Conservation (phyloP, 2,329 filamentous ascomycete species). For the Botryotinia convoluta region DNA sequence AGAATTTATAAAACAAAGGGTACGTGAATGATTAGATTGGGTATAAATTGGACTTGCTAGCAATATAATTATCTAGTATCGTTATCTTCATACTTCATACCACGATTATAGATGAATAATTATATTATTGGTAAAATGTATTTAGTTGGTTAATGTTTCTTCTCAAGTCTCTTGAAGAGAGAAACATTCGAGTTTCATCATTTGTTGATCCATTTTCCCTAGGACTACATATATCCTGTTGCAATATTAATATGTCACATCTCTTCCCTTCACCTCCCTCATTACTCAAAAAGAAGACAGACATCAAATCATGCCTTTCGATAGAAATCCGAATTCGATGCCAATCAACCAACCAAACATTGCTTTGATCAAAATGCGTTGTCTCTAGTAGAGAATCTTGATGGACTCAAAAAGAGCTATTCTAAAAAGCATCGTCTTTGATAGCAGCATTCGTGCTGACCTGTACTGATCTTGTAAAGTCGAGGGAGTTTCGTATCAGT, state of each 20-base stretch:
- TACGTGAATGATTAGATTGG: neutral
- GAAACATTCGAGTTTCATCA: neutral
- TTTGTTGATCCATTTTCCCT: neutral
- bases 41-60: neutral
- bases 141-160: neutral
- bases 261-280: neutral
- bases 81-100: neutral
- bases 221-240: neutral
- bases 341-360: neutral
- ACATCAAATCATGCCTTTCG: neutral
- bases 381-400: neutral
- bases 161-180: neutral
- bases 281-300: neutral
- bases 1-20: slow-evolving; percentile 1
- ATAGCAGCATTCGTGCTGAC: too few relatives aligned
- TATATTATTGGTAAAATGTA: neutral
- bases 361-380: neutral
- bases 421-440: neutral
- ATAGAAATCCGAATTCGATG: too few relatives aligned
- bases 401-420: neutral
- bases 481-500: neutral
- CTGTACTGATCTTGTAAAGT: neutral
- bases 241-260: neutral
- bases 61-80: neutral
- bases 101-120: neutral